Conservation (phyloP, 208 protist genomes). For the Leishmania turanica region DNA sequence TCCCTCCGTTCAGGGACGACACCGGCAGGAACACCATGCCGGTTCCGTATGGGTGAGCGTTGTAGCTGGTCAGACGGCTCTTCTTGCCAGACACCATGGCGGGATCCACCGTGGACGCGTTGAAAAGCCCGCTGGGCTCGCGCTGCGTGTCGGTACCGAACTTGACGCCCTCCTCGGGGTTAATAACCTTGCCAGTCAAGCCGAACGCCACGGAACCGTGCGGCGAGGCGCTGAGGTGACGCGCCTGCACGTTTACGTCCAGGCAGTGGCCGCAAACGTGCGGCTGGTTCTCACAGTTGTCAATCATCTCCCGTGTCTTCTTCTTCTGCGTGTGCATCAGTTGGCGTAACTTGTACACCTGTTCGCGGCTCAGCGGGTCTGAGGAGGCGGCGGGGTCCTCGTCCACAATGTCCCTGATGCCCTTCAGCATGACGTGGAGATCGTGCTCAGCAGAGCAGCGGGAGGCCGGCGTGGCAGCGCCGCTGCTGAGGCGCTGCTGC, state of each 20-base stretch:
- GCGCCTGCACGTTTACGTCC: slow-evolving; percentile 68
- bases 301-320: slow-evolving; percentile 59
- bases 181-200: slow-evolving; percentile 59
- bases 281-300: slow-evolving; percentile 55
- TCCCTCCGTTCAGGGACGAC: slow-evolving; percentile 15
- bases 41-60: slow-evolving; percentile 73
- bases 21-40: slow-evolving; percentile 77
- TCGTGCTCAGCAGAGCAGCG: slow-evolving; percentile 70
- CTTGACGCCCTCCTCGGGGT: slow-evolving; percentile 56
- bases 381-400: slow-evolving; percentile 20
- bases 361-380: slow-evolving; percentile 44
- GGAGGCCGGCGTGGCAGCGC: slow-evolving; percentile 34
- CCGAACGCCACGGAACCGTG: slow-evolving; percentile 51
- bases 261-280: slow-evolving; percentile 79
- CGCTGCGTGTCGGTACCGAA: slow-evolving; percentile 40
- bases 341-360: slow-evolving; percentile 58
- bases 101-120: slow-evolving; percentile 29
- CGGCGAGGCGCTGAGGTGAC: slow-evolving; percentile 45
- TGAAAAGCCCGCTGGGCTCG: slow-evolving; percentile 49
- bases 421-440: slow-evolving; percentile 49
- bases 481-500: slow-evolving; percentile 38
- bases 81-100: slow-evolving; percentile 31
- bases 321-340: slow-evolving; percentile 74
- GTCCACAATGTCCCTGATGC: slow-evolving; percentile 64
- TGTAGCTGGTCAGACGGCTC: slow-evolving; percentile 48